Conservation (phyloP, 2,329 filamentous ascomycete genomes). For the Hypoxylon sp. region DNA sequence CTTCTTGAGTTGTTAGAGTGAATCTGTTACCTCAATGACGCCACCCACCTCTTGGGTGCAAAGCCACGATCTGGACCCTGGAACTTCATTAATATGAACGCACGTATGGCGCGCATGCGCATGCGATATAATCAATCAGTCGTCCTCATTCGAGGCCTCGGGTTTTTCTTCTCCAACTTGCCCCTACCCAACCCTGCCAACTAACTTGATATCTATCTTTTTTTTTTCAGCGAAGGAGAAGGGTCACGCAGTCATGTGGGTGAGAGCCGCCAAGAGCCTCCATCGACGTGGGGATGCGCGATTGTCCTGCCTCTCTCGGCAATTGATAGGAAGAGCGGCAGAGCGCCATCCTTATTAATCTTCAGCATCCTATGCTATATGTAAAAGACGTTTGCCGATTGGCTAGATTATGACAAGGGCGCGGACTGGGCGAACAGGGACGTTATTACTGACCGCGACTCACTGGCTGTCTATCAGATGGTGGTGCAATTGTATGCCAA, state of each 20-base stretch:
- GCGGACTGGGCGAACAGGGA: constrained; percentile 34
- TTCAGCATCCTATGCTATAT: constrained; percentile 28
- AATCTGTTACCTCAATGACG: constrained; percentile 27
- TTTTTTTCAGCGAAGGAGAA: constrained; percentile 19
- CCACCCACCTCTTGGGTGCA: constrained; percentile 2
- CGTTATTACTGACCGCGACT: constrained; percentile 22
- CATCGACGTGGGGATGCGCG: constrained; percentile 36
- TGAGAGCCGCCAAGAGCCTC: constrained; percentile 43
- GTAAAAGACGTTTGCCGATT: constrained; percentile 30
- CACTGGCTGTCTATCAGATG: constrained; percentile 32
- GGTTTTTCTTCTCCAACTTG: constrained; percentile 13
- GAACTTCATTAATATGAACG: constrained; percentile 25
- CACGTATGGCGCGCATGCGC: constrained; percentile 32
- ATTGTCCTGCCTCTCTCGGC: constrained; percentile 43
- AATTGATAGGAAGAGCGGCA: constrained; percentile 42
- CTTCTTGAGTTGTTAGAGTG: constrained; percentile 10
- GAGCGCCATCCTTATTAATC: constrained; percentile 35
- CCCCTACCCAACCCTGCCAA: constrained; percentile 15
- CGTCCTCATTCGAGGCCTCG: constrained; percentile 20
- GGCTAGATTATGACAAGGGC: constrained; percentile 16
- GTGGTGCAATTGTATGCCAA: constrained; percentile 38
- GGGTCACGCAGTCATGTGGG: constrained; percentile 29
- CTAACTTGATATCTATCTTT: constrained; percentile 21
- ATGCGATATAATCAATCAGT: constrained; percentile 21
- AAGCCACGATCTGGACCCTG: constrained; percentile 13